Base-by-base conservation (phyloP, 805 yeast species). In the Pichia kluyveri region DNA sequence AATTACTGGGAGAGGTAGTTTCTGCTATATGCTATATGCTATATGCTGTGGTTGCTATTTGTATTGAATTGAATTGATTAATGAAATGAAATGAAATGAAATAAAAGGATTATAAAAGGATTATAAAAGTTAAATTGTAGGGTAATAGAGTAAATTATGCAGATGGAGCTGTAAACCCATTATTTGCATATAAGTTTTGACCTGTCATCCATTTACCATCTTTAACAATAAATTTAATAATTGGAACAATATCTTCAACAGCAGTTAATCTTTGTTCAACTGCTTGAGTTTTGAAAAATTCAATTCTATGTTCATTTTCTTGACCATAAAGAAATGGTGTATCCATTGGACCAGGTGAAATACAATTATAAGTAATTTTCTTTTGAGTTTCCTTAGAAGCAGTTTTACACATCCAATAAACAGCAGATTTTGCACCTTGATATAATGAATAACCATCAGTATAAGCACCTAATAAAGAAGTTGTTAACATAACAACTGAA, bases 141-240 rank as follows among this genome's bases (percentile, higher is more conserved):
- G 26, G 26, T 23, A 23, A 5, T 4, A 23, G 26, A 23, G 6
- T 19, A 23, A 23, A 23, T 41, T n/a, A 49, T 34, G 49, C 49
- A 17, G 50, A 18, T 40, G 75, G 82, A 43, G 86, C 83, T 50
- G 83, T 78, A 63, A 79, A 79, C 7, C 85, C 86, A 53, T 84
- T 84, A 43, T 73, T 71, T 44, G 82, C 81, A 54, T 69, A 81
- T 47, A 81, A 67, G 54, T 83, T 80, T 64, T 82, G 88, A 45
- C 87, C 87, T 43, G 79, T 79, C 60, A 81, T 74, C 86, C 86
- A 82, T 56, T 70, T 71, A 50, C 86, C 86, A 52, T 79, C 83
- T 45, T 81, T 73, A 36, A 71, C 82, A 60, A 81, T 68, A 61
- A 81, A 79, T 52, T 74, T 65, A 49, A 81, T 60, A 46, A 79